Percentiles rank a stretch among this genome's conserved stretches.
phyloP scores from a whole-genome alignment of 2,329 filamentous ascomycete genomes.

The Falciphora oryzae region DNA sequence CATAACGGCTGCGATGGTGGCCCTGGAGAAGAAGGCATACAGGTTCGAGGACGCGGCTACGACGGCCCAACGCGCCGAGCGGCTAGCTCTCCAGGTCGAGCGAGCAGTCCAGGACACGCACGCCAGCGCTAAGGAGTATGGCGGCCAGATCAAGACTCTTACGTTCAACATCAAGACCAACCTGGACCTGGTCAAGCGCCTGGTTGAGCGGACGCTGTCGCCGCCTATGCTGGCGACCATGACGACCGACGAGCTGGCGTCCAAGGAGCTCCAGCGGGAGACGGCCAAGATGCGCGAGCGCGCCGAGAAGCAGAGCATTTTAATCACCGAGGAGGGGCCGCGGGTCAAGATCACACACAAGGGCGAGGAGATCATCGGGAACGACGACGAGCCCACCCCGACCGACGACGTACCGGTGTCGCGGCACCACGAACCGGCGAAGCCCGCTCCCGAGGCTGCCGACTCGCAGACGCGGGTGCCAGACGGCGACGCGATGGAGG shows the following conservation, averaged over 20 bases:
- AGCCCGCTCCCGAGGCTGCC: neutral
- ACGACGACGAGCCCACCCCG: conserved; percentile 53
- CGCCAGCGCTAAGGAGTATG: conserved; percentile 45
- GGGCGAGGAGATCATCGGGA: conserved; percentile 75
- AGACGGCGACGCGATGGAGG: conserved; percentile 7
- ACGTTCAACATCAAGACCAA: conserved; percentile 89
- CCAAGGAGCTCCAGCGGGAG: conserved; percentile 77
- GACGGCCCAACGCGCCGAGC: conserved; percentile 59
- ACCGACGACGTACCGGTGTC: conserved; percentile 2
- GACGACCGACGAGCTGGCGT: conserved; percentile 86
- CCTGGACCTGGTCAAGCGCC: conserved; percentile 64
- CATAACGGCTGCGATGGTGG: conserved; percentile 59
- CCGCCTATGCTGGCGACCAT: conserved; percentile 79
- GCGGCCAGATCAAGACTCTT: conserved; percentile 65
- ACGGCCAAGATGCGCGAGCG: conserved; percentile 71
- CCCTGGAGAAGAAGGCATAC: conserved; percentile 59
- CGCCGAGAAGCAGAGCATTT: conserved; percentile 76
- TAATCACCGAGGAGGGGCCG: conserved; percentile 71
- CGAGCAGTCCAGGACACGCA: conserved; percentile 58
- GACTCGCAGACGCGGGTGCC: conserved; percentile 13
- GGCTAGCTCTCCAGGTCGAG: conserved; percentile 74
- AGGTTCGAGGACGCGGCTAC: conserved; percentile 58
- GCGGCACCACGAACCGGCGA: neutral
- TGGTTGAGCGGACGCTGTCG: conserved; percentile 67
- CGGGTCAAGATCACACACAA: conserved; percentile 89